Evolutionary conservation across 225 moss, liverwort and hornwort species (phyloP).

Genomic region (Bryum argenteum): DNA sequence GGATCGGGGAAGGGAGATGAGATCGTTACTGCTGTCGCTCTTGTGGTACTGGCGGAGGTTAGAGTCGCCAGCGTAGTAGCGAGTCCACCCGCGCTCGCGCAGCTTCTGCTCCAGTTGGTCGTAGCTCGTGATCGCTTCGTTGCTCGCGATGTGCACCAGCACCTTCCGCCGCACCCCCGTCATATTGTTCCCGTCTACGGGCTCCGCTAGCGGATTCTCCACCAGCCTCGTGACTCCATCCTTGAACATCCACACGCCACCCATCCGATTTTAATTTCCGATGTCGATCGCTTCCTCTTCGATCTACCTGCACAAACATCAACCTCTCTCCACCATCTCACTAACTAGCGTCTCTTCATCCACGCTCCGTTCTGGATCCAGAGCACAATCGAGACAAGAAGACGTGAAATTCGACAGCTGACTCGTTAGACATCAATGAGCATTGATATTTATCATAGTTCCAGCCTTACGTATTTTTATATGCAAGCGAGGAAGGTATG

Average conservation of each 20-base stretch:
- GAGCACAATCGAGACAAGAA: too few relatives aligned
- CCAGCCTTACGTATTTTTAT: too few relatives aligned
- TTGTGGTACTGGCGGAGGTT: slow-evolving; percentile 62
- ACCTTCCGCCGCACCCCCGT: slow-evolving; percentile 49
- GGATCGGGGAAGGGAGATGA: slow-evolving; percentile 54
- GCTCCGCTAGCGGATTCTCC: slow-evolving; percentile 53
- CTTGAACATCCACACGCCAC: slow-evolving; percentile 66
- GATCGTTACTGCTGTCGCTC: slow-evolving; percentile 44
- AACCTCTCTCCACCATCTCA: neutral
- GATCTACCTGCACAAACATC: neutral
- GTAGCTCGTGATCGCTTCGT: slow-evolving; percentile 52
- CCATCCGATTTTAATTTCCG: slow-evolving; percentile 23
- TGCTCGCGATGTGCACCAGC: slow-evolving; percentile 48
- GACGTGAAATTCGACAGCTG: too few relatives aligned
- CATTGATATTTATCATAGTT: too few relatives aligned
- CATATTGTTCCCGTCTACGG: slow-evolving; percentile 36
- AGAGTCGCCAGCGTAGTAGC: slow-evolving; percentile 44
- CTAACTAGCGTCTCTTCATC: too few relatives aligned
- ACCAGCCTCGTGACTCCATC: slow-evolving; percentile 60
- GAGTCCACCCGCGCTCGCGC: slow-evolving; percentile 45
- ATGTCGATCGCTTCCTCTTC: neutral
- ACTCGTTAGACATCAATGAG: too few relatives aligned
- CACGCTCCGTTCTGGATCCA: too few relatives aligned
- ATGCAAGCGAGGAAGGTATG: too few relatives aligned
- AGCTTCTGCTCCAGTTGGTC: slow-evolving; percentile 55